Percentiles rank a stretch among this genome's conserved stretches.
Evolutionary conservation across 345 rosid species (phyloP).

Genomic region (Syzygium oleosum): DNA sequence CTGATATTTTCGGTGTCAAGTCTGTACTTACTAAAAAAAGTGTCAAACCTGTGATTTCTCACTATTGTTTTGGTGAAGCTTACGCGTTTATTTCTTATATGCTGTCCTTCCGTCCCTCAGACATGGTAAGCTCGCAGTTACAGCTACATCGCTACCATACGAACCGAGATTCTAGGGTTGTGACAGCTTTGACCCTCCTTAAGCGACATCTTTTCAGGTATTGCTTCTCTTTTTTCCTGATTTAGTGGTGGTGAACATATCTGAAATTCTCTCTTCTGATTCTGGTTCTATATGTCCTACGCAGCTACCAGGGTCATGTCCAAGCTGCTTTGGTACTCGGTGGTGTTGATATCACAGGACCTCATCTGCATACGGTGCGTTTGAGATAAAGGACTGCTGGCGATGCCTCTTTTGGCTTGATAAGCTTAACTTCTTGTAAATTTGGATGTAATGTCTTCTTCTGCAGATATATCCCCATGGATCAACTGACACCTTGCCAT

Average conservation of each 20-base stretch:
- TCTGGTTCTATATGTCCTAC: neutral
- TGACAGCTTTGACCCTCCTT: conserved; percentile 13
- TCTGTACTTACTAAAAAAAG: neutral
- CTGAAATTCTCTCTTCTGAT: neutral
- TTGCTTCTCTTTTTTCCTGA: neutral
- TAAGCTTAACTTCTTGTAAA: neutral
- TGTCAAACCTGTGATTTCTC: neutral
- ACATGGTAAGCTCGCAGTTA: conserved; percentile 17
- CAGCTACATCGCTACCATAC: conserved; percentile 9
- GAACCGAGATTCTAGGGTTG: conserved; percentile 11
- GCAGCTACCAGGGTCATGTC: conserved; percentile 19
- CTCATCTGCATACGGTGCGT: conserved; percentile 15
- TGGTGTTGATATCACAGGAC: conserved; percentile 17
- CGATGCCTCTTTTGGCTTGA: neutral
- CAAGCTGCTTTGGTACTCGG: conserved; percentile 16
- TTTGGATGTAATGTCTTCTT: neutral
- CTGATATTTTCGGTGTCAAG: neutral
- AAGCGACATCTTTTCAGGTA: conserved; percentile 15
- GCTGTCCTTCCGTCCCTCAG: conserved; percentile 1
- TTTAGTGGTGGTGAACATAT: neutral
- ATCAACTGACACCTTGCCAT: conserved; percentile 17
- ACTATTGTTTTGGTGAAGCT: neutral
- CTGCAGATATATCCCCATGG: conserved; percentile 20
- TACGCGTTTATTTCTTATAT: neutral
- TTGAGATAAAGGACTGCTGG: neutral